Evolutionary conservation across 192 early-diverging fungal species (phyloP).

Genomic region (Coemansia sp.): DNA sequence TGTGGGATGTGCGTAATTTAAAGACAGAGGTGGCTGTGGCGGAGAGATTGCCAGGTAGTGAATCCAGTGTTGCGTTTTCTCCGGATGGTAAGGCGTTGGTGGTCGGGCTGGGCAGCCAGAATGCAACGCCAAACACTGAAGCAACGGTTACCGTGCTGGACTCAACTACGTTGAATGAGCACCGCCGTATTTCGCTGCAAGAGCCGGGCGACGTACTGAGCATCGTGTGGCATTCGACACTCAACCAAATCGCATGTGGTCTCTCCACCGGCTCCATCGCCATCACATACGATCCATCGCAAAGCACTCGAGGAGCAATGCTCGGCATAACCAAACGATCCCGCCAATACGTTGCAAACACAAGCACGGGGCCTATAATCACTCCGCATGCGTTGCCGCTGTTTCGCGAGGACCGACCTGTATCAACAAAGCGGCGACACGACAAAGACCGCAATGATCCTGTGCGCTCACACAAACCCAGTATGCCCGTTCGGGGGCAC

Average conservation of each 20-base stretch:
- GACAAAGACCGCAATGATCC: slow-evolving; percentile 75
- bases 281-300: slow-evolving; percentile 73
- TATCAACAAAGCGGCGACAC: slow-evolving; percentile 65
- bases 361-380: slow-evolving; percentile 65
- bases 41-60: slow-evolving; percentile 64
- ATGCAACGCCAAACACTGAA: not conserved
- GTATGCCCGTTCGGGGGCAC: slow-evolving; percentile 70
- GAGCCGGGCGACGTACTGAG: slow-evolving; percentile 61
- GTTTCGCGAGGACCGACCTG: slow-evolving; percentile 71
- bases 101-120: slow-evolving; percentile 55
- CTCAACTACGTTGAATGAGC: not conserved
- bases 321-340: slow-evolving; percentile 61
- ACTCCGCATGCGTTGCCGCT: slow-evolving; percentile 86
- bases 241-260: slow-evolving; percentile 89
- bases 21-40: slow-evolving; percentile 58
- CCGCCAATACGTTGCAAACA: not conserved
- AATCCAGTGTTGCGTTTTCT: slow-evolving; percentile 79
- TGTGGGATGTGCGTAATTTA: slow-evolving; percentile 80
- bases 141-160: slow-evolving; percentile 23
- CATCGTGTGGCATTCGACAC: slow-evolving; percentile 79
- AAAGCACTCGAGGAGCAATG: slow-evolving; percentile 70
- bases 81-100: slow-evolving; percentile 79
- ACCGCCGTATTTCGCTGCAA: slow-evolving; percentile 1
- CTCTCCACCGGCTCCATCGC: slow-evolving; percentile 71
- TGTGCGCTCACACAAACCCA: slow-evolving; percentile 62